Percentiles rank a stretch among this genome's conserved stretches.
These are phyloP conservation scores for Erodium maritimum DNA, from an alignment of 345 rosid species.

Conservation along the genomic window DNA sequence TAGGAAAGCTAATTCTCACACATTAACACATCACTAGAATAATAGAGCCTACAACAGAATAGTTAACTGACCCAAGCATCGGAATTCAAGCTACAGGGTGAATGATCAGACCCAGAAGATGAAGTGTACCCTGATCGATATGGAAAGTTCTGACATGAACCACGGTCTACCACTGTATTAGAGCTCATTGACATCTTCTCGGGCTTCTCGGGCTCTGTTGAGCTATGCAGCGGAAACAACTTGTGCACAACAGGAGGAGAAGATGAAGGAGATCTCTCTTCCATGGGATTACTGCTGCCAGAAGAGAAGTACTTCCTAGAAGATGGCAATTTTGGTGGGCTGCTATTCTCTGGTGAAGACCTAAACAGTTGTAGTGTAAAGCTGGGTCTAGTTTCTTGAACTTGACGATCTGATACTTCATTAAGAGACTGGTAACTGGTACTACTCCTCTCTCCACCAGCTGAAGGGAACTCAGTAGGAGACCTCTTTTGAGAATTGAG, in stretches of 20 bases:
- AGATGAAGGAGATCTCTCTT: constrained; percentile 64
- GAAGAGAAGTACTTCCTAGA: constrained; percentile 82
- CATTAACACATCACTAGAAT: too few species aligned
- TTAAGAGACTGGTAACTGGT: constrained; percentile 56
- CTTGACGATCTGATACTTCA: constrained; percentile 61
- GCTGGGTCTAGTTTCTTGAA: constrained; percentile 42
- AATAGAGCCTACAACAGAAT: too few species aligned
- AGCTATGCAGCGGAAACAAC: constrained; percentile 64
- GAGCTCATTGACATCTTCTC: constrained; percentile 29
- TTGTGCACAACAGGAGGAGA: constrained; percentile 68
- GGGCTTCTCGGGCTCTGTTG: constrained; percentile 41
- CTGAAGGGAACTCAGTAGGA: constrained; percentile 29
- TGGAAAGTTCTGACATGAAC: constrained; percentile 37
- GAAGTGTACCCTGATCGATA: constrained; percentile 61
- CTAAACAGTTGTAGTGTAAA: constrained; percentile 66
- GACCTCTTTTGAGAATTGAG: constrained; percentile 32
- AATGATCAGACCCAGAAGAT: constrained; percentile 86
- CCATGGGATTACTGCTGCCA: constrained; percentile 74
- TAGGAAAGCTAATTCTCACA: background rate
- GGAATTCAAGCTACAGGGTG: constrained; percentile 65
- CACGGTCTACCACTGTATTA: constrained; percentile 29
- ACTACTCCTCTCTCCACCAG: constrained; percentile 59
- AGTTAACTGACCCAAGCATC: constrained; percentile 51
- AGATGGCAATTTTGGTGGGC: constrained; percentile 57
- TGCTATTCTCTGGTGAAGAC: constrained; percentile 57